These are phyloP conservation scores for Termitomyces sp. DNA, from an alignment of 768 basidiomycete species.

Conservation along the genomic window DNA sequence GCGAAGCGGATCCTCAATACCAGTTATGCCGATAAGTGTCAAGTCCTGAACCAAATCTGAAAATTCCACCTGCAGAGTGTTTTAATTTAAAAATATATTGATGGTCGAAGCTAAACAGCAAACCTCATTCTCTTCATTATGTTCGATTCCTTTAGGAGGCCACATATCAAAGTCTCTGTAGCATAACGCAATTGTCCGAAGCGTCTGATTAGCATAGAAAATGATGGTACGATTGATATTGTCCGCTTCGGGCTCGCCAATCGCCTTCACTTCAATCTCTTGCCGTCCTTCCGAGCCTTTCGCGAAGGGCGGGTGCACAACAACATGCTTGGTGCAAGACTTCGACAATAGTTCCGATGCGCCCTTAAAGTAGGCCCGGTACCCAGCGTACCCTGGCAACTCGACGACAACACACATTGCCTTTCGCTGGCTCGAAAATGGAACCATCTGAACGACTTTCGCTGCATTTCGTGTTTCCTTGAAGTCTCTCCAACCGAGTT, in stretches of 20 bases:
- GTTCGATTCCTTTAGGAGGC: constrained; percentile 58
- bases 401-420: constrained; percentile 89
- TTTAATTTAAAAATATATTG: constrained; percentile 6
- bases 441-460: constrained; percentile 77
- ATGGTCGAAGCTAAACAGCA: neutral
- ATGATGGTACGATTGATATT: constrained; percentile 93
- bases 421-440: constrained; percentile 91
- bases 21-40: constrained; percentile 84
- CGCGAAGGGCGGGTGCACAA: constrained; percentile 41
- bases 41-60: constrained; percentile 65
- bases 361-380: constrained; percentile 73
- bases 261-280: constrained; percentile 49
- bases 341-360: constrained; percentile 90
- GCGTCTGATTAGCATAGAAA: constrained; percentile 95
- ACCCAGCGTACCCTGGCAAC: constrained; percentile 45
- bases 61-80: constrained; percentile 50
- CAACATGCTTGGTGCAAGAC: constrained; percentile 67
- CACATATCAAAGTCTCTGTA: constrained; percentile 83
- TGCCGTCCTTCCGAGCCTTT: constrained; percentile 11
- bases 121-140: constrained; percentile 50
- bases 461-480: constrained; percentile 55
- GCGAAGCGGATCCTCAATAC: constrained; percentile 95
- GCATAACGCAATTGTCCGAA: constrained; percentile 91
- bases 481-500: constrained; percentile 73
- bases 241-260: constrained; percentile 62